Evolutionary conservation across 257 asterid genomes (phyloP), one percentile per base, ranked within the genome.

Genomic region (Cynanchum wilfordii): DNA sequence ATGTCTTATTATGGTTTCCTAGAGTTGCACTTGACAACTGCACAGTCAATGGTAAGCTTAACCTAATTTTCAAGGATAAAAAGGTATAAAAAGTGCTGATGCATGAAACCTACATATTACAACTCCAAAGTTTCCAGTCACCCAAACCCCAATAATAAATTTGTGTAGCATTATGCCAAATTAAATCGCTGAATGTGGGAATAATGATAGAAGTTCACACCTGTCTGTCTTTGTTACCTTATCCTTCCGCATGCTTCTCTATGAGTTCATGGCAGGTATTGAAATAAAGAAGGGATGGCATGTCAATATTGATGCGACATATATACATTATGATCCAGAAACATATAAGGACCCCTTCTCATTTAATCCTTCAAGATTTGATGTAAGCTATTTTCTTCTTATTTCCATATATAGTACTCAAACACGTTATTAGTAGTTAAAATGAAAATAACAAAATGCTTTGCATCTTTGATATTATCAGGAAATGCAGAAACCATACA

Each of bases 231-330:
- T 22, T 57, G 10, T 11, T 27, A 60, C 10, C 62, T 45, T 16
- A 51, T 63, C 29, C 20, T 42, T 42, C 20, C 40, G 25, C 68
- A 71, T 55, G 22, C 27, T 45, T 49, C 40, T 40, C 3, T 2
- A 57, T 71, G 42, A n/a, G 45, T 7, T 67, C 1, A n/a, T 73
- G 75, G 66, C 85, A 86, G 95, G 91, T 36, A 72, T 78, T 57
- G 85, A 77, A 67, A 86, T 88, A 80, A 85, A 83, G 85, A 88
- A 85, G 76, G 95, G 95, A 20, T 86, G 91, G 95, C 76, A 83
- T 78, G 95, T 82, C 25, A 85, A 88, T 51, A 52, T 86, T 36
- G 95, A 88, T 65, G 89, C 91, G 45, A 82, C 90, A 38, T 81
- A 82, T 13, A 86, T 88, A 83, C 95, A 86, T 73, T 82, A 80